Evolutionary conservation across 177 flowering plant species (phyloP), one percentile per base, ranked within the genome.

Genomic region (Vitis hybrid): DNA sequence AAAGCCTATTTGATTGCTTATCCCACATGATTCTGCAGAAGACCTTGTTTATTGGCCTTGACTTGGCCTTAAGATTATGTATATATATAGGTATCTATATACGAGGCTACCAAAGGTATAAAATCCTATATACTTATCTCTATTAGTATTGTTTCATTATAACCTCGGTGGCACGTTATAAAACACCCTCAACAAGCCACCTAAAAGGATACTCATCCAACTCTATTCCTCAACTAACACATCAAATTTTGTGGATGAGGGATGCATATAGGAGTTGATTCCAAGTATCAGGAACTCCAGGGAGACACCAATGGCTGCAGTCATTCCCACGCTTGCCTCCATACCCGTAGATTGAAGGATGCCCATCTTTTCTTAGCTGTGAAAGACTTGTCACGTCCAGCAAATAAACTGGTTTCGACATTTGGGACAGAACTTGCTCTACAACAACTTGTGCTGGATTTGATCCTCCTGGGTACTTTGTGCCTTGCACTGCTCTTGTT

Each of bases 241-340:
- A 58, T 58, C 19, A 19, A 58, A 59, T 26, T 59, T 29, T 2
- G 31, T 12, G 29, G 31, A 59, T 59, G 63, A 59, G 63, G 6
- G 18, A 3, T 50, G 84, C 77, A 63, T 86, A 82, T 0, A 86
- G 50, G 18, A 86, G 72, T 8, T 78, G 75, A 71, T 84, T 86
- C 89, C 89, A 86, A 31, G 84, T 70, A 70, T 86, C 84, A 31
- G 86, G 84, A 15, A 86, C 74, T n/a, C 87, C 90, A 13, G 90
- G 58, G 7, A 84, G 79, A 49, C 90, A 84, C 90, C 90, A 86
- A 55, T 84, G 87, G 61, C 74, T 82, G 62, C 86, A 86, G 10
- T 86, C 87, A 34, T 68, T 60, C 8, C 34, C 70, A 13, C 15
- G 7, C 55, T 61, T 79, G 1, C 76, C 72, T 11, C 76, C 73